These are phyloP conservation scores for Arthrobotrys pseudoclavata DNA, from an alignment of 2,329 filamentous ascomycete species.

Conservation along the genomic window DNA sequence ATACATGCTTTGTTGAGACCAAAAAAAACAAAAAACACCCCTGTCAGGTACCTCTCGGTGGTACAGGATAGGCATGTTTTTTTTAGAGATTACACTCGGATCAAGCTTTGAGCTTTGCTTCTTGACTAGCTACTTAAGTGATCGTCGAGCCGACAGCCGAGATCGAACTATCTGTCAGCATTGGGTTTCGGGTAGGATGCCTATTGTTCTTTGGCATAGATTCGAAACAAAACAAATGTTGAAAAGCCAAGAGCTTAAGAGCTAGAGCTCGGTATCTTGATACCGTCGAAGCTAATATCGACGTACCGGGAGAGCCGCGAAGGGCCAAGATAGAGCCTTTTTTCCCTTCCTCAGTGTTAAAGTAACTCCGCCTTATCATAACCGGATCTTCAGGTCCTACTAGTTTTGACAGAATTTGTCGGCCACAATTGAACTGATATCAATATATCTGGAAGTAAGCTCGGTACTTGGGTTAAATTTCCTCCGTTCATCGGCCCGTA, in stretches of 20 bases:
- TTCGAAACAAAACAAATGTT: background rate
- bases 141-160: too few relatives aligned
- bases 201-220: background rate
- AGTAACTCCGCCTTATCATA: background rate
- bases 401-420: conserved; percentile 1
- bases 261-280: background rate
- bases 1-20: too few relatives aligned
- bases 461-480: background rate
- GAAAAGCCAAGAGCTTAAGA: background rate
- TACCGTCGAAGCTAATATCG: background rate
- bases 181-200: too few relatives aligned
- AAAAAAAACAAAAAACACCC: too few relatives aligned
- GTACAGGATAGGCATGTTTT: too few relatives aligned
- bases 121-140: too few relatives aligned
- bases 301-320: background rate
- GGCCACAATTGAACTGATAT: background rate
- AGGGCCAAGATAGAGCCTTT: background rate
- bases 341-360: background rate
- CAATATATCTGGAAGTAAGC: background rate
- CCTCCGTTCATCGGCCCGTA: background rate
- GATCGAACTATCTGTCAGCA: too few relatives aligned
- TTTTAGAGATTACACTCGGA: too few relatives aligned
- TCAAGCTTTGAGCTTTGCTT: too few relatives aligned
- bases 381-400: background rate
- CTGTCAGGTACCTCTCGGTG: too few relatives aligned